Percentiles rank a stretch among this genome's conserved stretches.
Conservation (phyloP, 805 yeast genomes). For the Wickerhamomyces subpelliculosus region DNA sequence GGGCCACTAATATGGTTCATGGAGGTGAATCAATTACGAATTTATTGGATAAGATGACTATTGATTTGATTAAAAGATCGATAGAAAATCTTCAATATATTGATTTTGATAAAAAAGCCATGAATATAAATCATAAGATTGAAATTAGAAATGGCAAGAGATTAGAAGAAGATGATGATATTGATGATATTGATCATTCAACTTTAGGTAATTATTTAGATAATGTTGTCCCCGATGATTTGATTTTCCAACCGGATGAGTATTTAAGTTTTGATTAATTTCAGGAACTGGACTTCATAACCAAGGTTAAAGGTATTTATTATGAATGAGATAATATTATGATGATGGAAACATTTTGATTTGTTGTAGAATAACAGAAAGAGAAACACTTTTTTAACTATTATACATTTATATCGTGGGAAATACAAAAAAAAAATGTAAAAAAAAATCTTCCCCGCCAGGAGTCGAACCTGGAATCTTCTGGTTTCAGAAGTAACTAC, state of each 20-base stretch:
- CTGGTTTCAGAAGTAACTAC: conserved; percentile 34
- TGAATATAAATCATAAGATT: not conserved
- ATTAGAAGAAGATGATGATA: not conserved
- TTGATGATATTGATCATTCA: not conserved
- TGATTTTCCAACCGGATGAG: conserved; percentile 7
- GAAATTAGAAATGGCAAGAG: not conserved
- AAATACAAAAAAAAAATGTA: not conserved
- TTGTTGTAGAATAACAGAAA: no score
- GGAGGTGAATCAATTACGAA: conserved; percentile 19
- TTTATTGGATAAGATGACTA: conserved; percentile 13
- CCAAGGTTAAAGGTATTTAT: no score
- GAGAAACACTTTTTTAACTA: no score
- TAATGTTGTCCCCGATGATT: no score
- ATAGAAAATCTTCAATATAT: conserved; percentile 16
- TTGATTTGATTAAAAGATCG: conserved; percentile 16
- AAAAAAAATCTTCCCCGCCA: conserved; percentile 27
- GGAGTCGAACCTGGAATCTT: conserved; percentile 30
- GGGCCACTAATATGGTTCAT: conserved; percentile 14
- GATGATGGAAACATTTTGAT: no score
- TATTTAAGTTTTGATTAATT: conserved; percentile 4
- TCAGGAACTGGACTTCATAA: no score
- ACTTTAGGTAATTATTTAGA: no score
- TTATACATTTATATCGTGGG: no score
- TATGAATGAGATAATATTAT: no score
- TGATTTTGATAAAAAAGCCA: conserved; percentile 8